phyloP scores from a whole-genome alignment of 1,284 basidiomycete genomes.

The Vanrija sp. region DNA sequence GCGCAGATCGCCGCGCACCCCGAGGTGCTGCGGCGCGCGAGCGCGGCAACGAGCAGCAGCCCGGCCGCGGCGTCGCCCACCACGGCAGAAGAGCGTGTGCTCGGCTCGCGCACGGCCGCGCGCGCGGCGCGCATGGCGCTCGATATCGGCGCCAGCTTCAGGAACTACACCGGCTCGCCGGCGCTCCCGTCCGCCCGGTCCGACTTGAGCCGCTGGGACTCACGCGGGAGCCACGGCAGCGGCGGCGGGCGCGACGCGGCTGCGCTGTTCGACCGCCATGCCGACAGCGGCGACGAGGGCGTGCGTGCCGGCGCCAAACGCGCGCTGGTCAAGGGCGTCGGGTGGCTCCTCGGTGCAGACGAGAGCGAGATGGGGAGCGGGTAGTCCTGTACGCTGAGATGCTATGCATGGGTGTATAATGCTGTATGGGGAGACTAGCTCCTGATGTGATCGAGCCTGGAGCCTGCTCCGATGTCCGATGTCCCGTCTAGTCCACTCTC shows the following conservation, averaged over 20 bases:
- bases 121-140: slow-evolving; percentile 39
- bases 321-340: slow-evolving; percentile 47
- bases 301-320: slow-evolving; percentile 41
- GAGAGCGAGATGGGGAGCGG: slow-evolving; percentile 18
- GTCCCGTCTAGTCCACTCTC: background rate
- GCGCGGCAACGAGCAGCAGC: background rate
- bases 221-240: background rate
- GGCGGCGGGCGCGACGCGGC: slow-evolving; percentile 4
- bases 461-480: background rate
- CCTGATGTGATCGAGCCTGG: background rate
- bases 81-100: slow-evolving; percentile 31
- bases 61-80: background rate
- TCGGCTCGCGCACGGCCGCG: slow-evolving; percentile 44
- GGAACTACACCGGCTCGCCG: slow-evolving; percentile 8
- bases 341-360: slow-evolving; percentile 49
- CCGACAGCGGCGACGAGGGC: slow-evolving; percentile 27
- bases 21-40: background rate
- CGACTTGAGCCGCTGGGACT: background rate
- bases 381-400: background rate
- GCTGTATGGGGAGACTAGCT: too few species aligned
- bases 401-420: background rate
- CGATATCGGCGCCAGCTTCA: slow-evolving; percentile 8
- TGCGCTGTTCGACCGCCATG: slow-evolving; percentile 27
- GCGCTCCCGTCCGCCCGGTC: background rate
- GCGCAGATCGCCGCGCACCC: slow-evolving; percentile 12